phyloP scores from a whole-genome alignment of 2,329 filamentous ascomycete genomes.

The Penicillium aurantiogriseum region DNA sequence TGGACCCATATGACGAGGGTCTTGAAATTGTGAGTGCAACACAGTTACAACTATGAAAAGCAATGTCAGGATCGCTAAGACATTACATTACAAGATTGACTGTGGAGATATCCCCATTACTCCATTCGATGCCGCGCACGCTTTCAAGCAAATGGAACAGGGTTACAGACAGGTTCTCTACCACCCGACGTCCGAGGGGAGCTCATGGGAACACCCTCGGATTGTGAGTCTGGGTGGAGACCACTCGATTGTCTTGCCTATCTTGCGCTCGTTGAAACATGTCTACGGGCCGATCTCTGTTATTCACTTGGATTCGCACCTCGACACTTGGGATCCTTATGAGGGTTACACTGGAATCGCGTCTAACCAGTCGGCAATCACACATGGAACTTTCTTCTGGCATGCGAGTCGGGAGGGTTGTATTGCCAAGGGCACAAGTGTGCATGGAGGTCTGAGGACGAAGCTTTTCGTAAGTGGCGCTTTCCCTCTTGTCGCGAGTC shows the following conservation, averaged over 20 bases:
- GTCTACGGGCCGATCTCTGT: constrained; percentile 26
- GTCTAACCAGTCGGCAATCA: constrained; percentile 24
- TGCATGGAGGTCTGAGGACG: constrained; percentile 27
- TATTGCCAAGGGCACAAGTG: constrained; percentile 24
- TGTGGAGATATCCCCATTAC: constrained; percentile 32
- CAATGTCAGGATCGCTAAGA: neutral
- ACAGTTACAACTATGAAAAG: neutral
- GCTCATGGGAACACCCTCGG: constrained; percentile 15
- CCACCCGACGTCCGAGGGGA: constrained; percentile 12
- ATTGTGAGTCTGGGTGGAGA: constrained; percentile 28
- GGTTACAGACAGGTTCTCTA: constrained; percentile 20
- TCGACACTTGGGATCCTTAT: constrained; percentile 30
- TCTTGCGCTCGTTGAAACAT: constrained; percentile 25
- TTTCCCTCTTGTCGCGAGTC: neutral
- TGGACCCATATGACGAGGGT: constrained; percentile 27
- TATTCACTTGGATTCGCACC: constrained; percentile 32
- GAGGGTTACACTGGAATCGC: constrained; percentile 25
- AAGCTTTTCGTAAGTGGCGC: constrained; percentile 19
- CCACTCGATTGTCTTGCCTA: constrained; percentile 27
- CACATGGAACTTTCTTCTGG: constrained; percentile 31
- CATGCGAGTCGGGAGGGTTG: constrained; percentile 26
- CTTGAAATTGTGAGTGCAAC: constrained; percentile 16
- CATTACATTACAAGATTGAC: constrained; percentile 17
- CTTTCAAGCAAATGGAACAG: constrained; percentile 30
- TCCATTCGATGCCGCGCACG: constrained; percentile 25